These are phyloP conservation scores for Cladosporium velox DNA, from an alignment of 2,329 filamentous ascomycete species.

Conservation along the genomic window DNA sequence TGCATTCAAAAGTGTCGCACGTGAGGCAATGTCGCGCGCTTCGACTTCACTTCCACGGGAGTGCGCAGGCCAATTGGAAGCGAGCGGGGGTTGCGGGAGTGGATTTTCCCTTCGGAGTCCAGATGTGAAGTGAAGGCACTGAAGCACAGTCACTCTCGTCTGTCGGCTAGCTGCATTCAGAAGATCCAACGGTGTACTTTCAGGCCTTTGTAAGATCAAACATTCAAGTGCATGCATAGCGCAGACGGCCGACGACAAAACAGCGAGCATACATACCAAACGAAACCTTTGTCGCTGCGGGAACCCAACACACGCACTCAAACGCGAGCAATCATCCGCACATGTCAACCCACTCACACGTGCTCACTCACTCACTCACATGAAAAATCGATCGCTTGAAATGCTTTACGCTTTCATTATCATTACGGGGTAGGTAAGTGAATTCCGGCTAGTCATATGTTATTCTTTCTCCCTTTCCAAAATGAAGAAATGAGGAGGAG, in stretches of 20 bases:
- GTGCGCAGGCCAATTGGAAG: neutral
- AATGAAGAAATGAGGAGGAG: neutral
- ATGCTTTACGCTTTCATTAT: conserved; percentile 17
- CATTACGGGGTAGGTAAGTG: neutral
- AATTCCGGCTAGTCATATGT: conserved; percentile 8
- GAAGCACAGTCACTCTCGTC: neutral
- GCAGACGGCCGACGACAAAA: neutral
- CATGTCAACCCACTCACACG: neutral
- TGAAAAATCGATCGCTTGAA: neutral
- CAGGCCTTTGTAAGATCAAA: neutral
- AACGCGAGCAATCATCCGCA: neutral
- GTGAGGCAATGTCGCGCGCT: neutral
- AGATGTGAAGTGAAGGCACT: neutral
- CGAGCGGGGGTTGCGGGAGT: neutral
- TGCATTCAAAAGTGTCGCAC: no score
- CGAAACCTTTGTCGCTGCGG: neutral
- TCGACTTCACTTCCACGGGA: neutral
- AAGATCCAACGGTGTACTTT: no score
- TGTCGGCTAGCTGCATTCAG: no score
- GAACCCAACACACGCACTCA: no score
- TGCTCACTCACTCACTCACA: neutral
- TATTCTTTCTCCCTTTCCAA: neutral
- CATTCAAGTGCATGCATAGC: neutral
- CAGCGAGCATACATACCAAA: neutral
- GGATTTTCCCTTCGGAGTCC: neutral